Base-by-base conservation (phyloP, 2,329 filamentous ascomycete genomes). In the Pezicula rhizophila region DNA sequence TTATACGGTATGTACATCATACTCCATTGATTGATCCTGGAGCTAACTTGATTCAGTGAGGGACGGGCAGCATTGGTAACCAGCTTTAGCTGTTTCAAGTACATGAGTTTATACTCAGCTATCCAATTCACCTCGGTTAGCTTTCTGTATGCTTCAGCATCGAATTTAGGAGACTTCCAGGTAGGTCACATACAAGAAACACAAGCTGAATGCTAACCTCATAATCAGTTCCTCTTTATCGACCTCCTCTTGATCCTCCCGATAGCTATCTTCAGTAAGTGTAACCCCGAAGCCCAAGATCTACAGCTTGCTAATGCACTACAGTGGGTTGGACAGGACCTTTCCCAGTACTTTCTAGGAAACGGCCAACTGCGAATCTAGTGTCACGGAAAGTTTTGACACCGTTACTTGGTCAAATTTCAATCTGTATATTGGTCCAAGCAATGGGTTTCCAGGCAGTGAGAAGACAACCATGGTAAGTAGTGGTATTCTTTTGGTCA, bases 31-130 rank as follows among this genome's bases (percentile, higher is more conserved):
- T 34, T n/a, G 10, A 18, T 28, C 28, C 26, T 14, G 34, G 15
- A 7, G 42, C 56, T 59, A 47, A 58, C 40, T 5, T 25, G 26
- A 38, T 33, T 35, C 48, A 68, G 90, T 57, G 93, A 99, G 73
- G 93, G 93, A 17, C 84, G 95, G 54, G 92, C 92, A 17, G 89
- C 95, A 31, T 77, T 99, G 31, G 91, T 97, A n/a, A 99, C 93
- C 11, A 96, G 90, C 68, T 99, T 99, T 72, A 95, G 89, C 71
- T 99, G 93, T 72, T 99, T 99, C 78, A 99, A 97, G 73, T 99
- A 95, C 70, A 99, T 99, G 95, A 95, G 88, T 60, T 71, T 99
- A 56, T 99, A 99, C 73, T 97, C 91, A 2, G 92, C 93, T n/a
- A 99, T 99, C 57, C 93, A 99, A 67, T 99, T 99, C 72, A 95